A percentile compares a stretch with the other conserved stretches of the same genome.
Evolutionary conservation across 2,329 filamentous ascomycete species (phyloP).

Genomic region (Stagonosporopsis chrysanthemi): DNA sequence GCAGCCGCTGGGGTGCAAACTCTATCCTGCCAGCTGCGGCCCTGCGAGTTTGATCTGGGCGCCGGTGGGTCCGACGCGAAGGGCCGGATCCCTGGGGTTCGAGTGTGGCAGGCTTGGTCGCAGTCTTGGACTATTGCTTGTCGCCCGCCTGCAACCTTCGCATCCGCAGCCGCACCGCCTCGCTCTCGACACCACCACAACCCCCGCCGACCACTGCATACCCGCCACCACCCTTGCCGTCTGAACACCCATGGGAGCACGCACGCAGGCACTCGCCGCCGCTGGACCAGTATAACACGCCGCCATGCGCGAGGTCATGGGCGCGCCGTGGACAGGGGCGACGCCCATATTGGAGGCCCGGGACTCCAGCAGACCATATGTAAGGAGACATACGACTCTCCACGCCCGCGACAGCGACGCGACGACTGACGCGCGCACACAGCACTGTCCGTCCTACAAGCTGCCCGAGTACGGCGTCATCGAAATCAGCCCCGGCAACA

Average conservation of each 20-base stretch:
- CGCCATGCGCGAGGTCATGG: slow-evolving; percentile 39
- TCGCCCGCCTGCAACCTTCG: not conserved
- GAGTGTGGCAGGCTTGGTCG: not conserved
- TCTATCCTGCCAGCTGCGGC: not conserved
- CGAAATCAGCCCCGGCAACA: slow-evolving; percentile 60
- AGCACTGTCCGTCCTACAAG: slow-evolving; percentile 68
- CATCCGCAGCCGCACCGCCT: not conserved
- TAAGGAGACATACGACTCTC: slow-evolving; percentile 32
- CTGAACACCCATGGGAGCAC: slow-evolving; percentile 41
- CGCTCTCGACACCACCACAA: slow-evolving; percentile 3
- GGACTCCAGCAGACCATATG: slow-evolving; percentile 42
- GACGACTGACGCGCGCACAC: slow-evolving; percentile 37
- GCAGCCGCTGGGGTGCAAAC: not conserved
- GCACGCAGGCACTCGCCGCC: slow-evolving; percentile 33
- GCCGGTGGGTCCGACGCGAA: slow-evolving; percentile 7
- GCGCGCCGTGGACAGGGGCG: slow-evolving; percentile 22
- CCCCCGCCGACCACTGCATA: not conserved
- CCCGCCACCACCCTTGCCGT: slow-evolving; percentile 25
- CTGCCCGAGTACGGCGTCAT: slow-evolving; percentile 66
- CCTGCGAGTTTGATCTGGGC: slow-evolving; percentile 1
- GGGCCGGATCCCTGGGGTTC: not conserved
- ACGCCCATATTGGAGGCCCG: slow-evolving; percentile 23
- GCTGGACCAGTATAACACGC: slow-evolving; percentile 46
- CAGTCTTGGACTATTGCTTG: not conserved
- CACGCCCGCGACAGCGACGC: not conserved